A percentile compares a stretch with the other conserved stretches of the same genome.
Evolutionary conservation across 306 rosid genomes (phyloP).

Genomic region (Morella rubra): DNA sequence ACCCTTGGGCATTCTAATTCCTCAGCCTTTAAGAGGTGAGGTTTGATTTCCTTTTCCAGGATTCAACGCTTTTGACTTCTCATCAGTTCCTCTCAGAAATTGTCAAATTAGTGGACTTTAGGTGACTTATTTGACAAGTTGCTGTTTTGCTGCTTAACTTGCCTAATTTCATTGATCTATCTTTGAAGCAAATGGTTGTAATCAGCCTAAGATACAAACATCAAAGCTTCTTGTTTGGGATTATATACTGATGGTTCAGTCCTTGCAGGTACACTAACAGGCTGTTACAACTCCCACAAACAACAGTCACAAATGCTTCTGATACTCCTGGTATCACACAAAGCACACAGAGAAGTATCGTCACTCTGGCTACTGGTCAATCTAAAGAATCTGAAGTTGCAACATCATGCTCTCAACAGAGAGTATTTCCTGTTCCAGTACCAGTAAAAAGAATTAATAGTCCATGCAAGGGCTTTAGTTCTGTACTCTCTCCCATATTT

Average conservation of each 20-base stretch:
- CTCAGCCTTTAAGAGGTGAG: constrained; percentile 87
- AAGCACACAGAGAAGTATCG: constrained; percentile 44
- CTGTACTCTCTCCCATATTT: constrained; percentile 52
- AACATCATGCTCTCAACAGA: constrained; percentile 45
- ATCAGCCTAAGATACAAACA: neutral
- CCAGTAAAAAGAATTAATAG: constrained; percentile 61
- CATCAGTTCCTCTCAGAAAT: constrained; percentile 12
- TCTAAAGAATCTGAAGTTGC: constrained; percentile 66
- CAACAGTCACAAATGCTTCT: constrained; percentile 31
- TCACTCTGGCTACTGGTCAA: constrained; percentile 51
- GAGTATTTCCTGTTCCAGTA: constrained; percentile 54
- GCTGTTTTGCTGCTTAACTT: constrained; percentile 14
- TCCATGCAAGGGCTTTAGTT: constrained; percentile 45
- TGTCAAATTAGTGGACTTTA: constrained; percentile 5
- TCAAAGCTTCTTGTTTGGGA: constrained; percentile 1
- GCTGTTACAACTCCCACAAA: constrained; percentile 49
- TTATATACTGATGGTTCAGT: constrained; percentile 24
- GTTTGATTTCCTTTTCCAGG: constrained; percentile 15
- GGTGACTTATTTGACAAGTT: constrained; percentile 11
- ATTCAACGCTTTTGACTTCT: neutral
- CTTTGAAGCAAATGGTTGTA: neutral
- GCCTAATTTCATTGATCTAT: neutral
- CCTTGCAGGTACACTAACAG: constrained; percentile 71
- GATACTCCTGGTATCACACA: constrained; percentile 42
- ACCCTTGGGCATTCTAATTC: constrained; percentile 69